Evolutionary conservation across 345 rosid genomes (phyloP).

Genomic region (Atalantia buxifolia): DNA sequence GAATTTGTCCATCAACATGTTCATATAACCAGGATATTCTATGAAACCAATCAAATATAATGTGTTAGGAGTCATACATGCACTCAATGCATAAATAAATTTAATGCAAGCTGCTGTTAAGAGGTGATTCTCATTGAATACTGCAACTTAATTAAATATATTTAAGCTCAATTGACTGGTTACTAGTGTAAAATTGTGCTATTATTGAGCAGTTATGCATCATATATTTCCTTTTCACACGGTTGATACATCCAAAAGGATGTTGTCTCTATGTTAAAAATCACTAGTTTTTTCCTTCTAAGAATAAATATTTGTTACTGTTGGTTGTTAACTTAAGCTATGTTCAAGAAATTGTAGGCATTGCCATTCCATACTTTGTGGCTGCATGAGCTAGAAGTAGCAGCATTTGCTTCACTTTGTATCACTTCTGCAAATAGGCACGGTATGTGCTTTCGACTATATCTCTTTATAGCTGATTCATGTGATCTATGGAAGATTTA

Average conservation of each 20-base stretch:
- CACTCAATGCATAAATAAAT: neutral
- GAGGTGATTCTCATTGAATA: neutral
- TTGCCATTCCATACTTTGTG: constrained; percentile 64
- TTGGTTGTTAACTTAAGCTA: neutral
- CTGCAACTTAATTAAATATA: neutral
- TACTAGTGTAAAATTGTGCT: neutral
- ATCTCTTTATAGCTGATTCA: neutral
- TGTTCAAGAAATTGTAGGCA: constrained; percentile 44
- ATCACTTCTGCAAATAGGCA: constrained; percentile 44
- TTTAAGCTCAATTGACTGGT: neutral
- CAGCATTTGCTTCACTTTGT: constrained; percentile 79
- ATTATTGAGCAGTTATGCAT: neutral
- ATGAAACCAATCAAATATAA: neutral
- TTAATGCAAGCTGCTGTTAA: neutral
- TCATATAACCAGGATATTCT: neutral
- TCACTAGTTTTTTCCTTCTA: neutral
- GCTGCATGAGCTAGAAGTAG: constrained; percentile 65
- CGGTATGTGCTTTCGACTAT: constrained; percentile 32
- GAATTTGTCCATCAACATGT: neutral
- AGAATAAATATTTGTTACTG: neutral
- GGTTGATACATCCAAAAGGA: neutral
- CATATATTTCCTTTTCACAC: neutral
- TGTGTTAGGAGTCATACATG: neutral
- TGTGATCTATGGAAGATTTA: neutral
- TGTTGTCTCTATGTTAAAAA: neutral